These are phyloP conservation scores for Claviceps sp. DNA, from an alignment of 2,329 filamentous ascomycete genomes.

Conservation along the genomic window DNA sequence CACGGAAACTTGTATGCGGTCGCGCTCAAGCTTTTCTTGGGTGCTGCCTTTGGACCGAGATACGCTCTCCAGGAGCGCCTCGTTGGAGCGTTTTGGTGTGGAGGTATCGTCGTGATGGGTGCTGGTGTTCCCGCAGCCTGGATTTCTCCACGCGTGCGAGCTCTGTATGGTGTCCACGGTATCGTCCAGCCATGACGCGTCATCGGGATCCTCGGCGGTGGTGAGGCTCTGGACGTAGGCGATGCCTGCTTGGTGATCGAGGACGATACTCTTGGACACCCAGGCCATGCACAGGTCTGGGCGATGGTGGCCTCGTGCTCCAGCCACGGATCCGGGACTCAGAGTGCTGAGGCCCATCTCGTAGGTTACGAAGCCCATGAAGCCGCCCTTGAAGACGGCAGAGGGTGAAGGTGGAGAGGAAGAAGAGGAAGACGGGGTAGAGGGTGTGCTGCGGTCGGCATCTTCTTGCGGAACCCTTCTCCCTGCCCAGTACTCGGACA, in stretches of 20 bases:
- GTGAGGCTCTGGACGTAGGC: constrained; percentile 46
- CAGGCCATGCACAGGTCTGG: constrained; percentile 68
- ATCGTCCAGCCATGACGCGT: constrained; percentile 18
- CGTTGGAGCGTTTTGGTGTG: constrained; percentile 7
- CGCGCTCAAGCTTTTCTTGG: neutral
- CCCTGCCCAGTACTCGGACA: constrained; percentile 30
- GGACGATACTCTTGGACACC: constrained; percentile 61
- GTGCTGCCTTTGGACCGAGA: neutral
- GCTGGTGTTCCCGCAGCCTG: neutral
- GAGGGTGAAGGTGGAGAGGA: neutral
- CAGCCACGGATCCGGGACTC: constrained; percentile 16
- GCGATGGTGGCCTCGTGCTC: constrained; percentile 24
- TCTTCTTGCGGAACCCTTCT: constrained; percentile 11
- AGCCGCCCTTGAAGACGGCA: constrained; percentile 63
- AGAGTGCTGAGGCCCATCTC: constrained; percentile 53
- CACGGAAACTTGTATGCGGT: constrained; percentile 18
- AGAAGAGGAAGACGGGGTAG: no score
- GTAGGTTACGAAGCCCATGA: constrained; percentile 76
- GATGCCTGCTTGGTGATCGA: constrained; percentile 53
- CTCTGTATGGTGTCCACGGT: constrained; percentile 17
- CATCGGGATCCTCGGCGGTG: constrained; percentile 12
- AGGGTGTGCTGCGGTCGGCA: neutral
- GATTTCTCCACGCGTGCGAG: constrained; percentile 20
- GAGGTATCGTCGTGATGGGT: neutral
- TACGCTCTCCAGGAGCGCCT: constrained; percentile 7